A percentile compares a stretch with the other conserved stretches of the same genome.
Evolutionary conservation across 2,329 filamentous ascomycete species (phyloP).

Genomic region (Elsinoe necatrix): DNA sequence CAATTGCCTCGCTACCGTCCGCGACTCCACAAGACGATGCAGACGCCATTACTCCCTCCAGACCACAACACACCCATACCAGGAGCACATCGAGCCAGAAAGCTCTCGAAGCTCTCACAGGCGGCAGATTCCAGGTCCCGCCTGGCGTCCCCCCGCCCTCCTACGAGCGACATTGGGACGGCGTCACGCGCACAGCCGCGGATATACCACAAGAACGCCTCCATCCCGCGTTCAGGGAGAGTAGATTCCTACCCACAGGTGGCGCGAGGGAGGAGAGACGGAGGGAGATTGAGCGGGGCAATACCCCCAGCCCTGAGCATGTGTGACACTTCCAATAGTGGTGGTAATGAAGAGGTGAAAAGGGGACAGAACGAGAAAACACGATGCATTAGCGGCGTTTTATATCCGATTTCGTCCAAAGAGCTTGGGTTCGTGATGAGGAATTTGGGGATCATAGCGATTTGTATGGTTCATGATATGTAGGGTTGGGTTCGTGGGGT

Average conservation of each 20-base stretch:
- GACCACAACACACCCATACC: slow-evolving; percentile 2
- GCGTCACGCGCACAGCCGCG: slow-evolving; percentile 2
- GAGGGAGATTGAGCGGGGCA: slow-evolving; percentile 9
- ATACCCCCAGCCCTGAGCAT: background rate
- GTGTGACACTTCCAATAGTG: background rate
- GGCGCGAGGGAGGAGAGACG: slow-evolving; percentile 7
- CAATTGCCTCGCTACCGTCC: background rate
- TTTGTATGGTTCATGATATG: background rate
- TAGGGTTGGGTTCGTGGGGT: background rate
- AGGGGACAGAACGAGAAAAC: background rate
- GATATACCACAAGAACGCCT: slow-evolving; percentile 5
- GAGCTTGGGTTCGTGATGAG: background rate
- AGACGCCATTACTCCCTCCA: background rate
- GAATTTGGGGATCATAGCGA: background rate
- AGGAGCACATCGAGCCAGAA: slow-evolving; percentile 2
- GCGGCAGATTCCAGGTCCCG: background rate
- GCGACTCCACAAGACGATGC: background rate
- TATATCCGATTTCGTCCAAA: background rate
- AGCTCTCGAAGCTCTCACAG: slow-evolving; percentile 7
- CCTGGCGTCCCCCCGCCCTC: slow-evolving; percentile 3
- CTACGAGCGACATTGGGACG: slow-evolving; percentile 12
- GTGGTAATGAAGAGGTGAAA: background rate
- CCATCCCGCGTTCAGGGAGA: slow-evolving; percentile 12
- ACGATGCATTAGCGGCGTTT: background rate
- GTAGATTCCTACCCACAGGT: slow-evolving; percentile 9